These are phyloP conservation scores for Rhizophlyctis rosea DNA, from an alignment of 192 early-diverging fungal species.

Conservation along the genomic window DNA sequence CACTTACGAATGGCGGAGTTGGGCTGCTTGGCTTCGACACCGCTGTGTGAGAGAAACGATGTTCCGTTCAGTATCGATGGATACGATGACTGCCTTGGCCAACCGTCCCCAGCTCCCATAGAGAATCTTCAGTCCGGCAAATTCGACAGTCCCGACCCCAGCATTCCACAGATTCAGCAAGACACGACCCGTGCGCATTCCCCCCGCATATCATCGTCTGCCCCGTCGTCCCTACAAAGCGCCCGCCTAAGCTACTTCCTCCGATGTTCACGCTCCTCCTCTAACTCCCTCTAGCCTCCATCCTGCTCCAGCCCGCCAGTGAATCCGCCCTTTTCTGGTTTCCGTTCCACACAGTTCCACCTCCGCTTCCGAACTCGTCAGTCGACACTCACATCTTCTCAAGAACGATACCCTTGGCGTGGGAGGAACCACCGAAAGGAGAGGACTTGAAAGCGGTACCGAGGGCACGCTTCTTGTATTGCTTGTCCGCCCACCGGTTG, in stretches of 20 bases:
- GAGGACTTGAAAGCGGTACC: slow-evolving; percentile 98
- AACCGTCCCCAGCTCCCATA: background rate
- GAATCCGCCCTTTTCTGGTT: too few relatives aligned
- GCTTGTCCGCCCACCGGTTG: slow-evolving; percentile 98
- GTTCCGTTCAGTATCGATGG: too few relatives aligned
- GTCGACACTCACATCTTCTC: slow-evolving; percentile 90
- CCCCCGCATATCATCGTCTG: background rate
- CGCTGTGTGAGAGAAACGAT: slow-evolving; percentile 61
- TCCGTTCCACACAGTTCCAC: background rate
- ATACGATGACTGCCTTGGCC: background rate
- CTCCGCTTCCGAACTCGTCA: background rate
- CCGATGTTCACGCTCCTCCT: too few relatives aligned
- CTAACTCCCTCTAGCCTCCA: too few relatives aligned
- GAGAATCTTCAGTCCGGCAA: background rate
- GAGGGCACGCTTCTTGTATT: slow-evolving; percentile 97
- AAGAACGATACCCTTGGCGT: slow-evolving; percentile 99
- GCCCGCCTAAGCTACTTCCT: too few relatives aligned
- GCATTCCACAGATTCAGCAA: background rate
- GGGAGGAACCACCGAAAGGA: slow-evolving; percentile 99
- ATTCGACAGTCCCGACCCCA: background rate
- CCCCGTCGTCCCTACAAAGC: background rate
- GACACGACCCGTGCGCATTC: background rate
- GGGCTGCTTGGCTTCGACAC: slow-evolving; percentile 99
- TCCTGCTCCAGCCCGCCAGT: too few relatives aligned
- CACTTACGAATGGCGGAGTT: slow-evolving; percentile 99